Evolutionary conservation across 306 rosid species (phyloP).

Genomic region (Rosa rugosa): DNA sequence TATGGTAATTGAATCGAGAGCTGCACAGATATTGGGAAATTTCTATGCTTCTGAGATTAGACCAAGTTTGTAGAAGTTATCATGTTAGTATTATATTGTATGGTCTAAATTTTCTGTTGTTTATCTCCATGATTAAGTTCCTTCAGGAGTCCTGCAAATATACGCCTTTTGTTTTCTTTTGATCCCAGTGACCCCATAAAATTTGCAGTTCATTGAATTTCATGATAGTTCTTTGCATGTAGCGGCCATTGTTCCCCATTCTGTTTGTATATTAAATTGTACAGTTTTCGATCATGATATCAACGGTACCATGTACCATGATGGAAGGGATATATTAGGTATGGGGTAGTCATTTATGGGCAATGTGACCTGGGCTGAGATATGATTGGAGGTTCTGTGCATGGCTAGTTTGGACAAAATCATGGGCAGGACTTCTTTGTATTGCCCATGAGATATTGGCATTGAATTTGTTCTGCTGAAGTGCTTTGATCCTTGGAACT

Average conservation of each 20-base stretch:
- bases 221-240: not conserved
- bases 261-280: not conserved
- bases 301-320: not conserved
- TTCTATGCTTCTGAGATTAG: not conserved
- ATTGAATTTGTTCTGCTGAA: not conserved
- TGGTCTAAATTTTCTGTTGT: not conserved
- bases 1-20: not conserved
- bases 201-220: not conserved
- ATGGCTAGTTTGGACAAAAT: not conserved
- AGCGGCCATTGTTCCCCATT: not conserved
- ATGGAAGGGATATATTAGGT: not conserved
- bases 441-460: not conserved
- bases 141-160: not conserved
- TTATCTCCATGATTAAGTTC: not conserved
- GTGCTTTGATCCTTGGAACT: not conserved
- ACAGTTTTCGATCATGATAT: not conserved
- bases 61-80: not conserved
- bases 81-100: not conserved
- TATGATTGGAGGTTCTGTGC: not conserved
- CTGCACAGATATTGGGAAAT: not conserved
- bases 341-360: not conserved
- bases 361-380: not conserved
- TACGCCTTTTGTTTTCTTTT: not conserved
- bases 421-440: not conserved
- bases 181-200: not conserved